Evolutionary conservation across 176 grass and related monocot genomes (phyloP), one percentile per base, ranked within the genome.

Genomic region (Musa acuminata): DNA sequence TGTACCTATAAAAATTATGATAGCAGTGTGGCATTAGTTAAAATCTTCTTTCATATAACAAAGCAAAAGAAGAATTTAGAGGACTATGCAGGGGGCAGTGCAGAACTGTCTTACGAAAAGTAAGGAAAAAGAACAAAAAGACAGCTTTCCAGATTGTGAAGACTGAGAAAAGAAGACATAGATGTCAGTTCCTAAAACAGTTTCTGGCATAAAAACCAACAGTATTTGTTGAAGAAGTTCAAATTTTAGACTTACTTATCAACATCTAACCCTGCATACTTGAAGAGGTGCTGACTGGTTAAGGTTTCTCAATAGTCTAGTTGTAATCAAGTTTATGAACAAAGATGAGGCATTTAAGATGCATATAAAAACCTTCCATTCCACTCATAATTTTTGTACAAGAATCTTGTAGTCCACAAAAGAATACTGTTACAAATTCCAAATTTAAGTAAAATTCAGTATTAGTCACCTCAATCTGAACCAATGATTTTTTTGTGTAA

Each of bases 141-240:
- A 70, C 94, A 97, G 87, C 94, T 88, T 83, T 97, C 94, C 94
- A 97, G 90, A 75, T 97, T 93, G 72, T 97, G 87, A 83, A 97
- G 84, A 82, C 94, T 97, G 75, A 51, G n/a, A 52, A 51, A 22
- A 72, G 19, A 52, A 20, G 22, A 17, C 8, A 60, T 48, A 8
- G 13, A 78, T 69, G n/a, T 35, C 29, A 35, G 16, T 68, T 35
- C 6, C 26, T 48, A 16, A 5, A 10, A 27, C 13, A 20, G 17
- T 20, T n/a, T 62, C 16, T 62, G 14, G 14, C 17, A 68, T 14
- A 43, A 2, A 13, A 48, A 8, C 11, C 24, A 68, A 16, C 26
- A 68, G 16, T 43, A 68, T 24, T 59, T 75, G 64, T 24, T 19
- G 71, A 53, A 77, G 17, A 83, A 54, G 11, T 23, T 74, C 53